phyloP scores from a whole-genome alignment of 169 alveolate genomes.

The Amoebophrya sp. region DNA sequence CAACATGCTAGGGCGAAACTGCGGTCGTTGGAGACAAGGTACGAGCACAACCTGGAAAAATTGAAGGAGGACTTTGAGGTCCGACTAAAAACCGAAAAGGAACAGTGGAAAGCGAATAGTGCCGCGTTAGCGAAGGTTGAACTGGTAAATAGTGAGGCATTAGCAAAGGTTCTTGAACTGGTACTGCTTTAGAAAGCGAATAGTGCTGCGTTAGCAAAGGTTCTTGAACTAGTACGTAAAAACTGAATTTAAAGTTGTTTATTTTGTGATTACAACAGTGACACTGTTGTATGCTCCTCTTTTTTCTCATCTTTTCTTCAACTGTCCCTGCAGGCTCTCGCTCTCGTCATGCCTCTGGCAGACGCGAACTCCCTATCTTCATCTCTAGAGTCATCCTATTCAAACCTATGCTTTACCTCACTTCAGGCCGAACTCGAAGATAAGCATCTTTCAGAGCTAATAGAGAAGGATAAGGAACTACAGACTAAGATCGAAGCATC shows the following conservation, averaged over 20 bases:
- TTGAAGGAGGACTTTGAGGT: not conserved
- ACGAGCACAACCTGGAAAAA: not conserved
- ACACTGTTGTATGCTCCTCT: too few relatives aligned
- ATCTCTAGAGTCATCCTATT: too few relatives aligned
- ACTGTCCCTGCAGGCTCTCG: too few relatives aligned
- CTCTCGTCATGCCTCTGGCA: too few relatives aligned
- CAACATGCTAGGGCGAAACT: not conserved
- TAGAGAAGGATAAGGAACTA: too few relatives aligned
- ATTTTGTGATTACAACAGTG: not conserved
- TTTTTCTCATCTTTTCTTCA: too few relatives aligned
- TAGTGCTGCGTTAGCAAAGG: not conserved
- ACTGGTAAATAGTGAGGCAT: not conserved
- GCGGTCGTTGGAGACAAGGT: not conserved
- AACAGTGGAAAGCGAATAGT: not conserved
- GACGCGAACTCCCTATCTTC: too few relatives aligned
- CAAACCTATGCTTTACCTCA: too few relatives aligned
- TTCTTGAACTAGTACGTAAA: not conserved
- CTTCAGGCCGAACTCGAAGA: too few relatives aligned
- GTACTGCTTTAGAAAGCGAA: not conserved
- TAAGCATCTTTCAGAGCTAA: too few relatives aligned
- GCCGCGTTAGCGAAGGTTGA: not conserved
- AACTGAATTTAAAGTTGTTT: not conserved
- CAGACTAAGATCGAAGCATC: too few relatives aligned
- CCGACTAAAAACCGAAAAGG: not conserved
- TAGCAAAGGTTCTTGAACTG: not conserved